These are phyloP conservation scores for Crucihimalaya himalaica DNA, from an alignment of 345 rosid genomes.

Conservation along the genomic window DNA sequence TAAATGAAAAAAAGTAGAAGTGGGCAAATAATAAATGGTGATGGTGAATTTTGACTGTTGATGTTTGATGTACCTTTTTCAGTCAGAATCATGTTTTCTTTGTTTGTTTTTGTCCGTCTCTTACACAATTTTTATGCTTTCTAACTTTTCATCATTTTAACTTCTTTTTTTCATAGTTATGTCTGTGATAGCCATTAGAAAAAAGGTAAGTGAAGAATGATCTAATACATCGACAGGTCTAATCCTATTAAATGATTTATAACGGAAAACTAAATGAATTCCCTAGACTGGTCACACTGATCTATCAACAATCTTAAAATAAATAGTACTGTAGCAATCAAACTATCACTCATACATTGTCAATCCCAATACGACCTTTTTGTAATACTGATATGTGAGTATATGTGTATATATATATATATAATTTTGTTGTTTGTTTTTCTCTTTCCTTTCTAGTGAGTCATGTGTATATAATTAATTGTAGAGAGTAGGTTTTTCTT, in stretches of 20 bases:
- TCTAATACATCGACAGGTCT: conserved; percentile 28
- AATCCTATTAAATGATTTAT: conserved; percentile 21
- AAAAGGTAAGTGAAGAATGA: conserved; percentile 30
- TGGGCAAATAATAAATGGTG: conserved; percentile 32
- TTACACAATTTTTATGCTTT: conserved; percentile 34
- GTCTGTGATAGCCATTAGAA: conserved; percentile 9
- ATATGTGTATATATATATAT: not conserved
- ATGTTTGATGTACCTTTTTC: conserved; percentile 18
- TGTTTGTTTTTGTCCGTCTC: conserved; percentile 32
- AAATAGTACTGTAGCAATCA: conserved; percentile 22
- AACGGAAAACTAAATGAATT: conserved; percentile 26
- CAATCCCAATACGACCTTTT: conserved; percentile 15
- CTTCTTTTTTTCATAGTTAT: conserved; percentile 8
- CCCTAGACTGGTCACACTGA: conserved; percentile 21
- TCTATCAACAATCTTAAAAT: conserved; percentile 32
- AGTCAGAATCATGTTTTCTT: conserved; percentile 35
- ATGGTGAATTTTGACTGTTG: conserved; percentile 35
- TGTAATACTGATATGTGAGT: not conserved
- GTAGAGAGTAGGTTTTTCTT: not conserved
- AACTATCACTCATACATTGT: not conserved
- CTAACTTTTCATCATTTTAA: conserved; percentile 32
- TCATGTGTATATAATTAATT: not conserved
- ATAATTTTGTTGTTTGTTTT: not conserved
- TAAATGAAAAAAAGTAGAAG: conserved; percentile 11
- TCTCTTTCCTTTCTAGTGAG: not conserved